Conservation (phyloP, 768 basidiomycete species). For the Pisolithus marmoratus region DNA sequence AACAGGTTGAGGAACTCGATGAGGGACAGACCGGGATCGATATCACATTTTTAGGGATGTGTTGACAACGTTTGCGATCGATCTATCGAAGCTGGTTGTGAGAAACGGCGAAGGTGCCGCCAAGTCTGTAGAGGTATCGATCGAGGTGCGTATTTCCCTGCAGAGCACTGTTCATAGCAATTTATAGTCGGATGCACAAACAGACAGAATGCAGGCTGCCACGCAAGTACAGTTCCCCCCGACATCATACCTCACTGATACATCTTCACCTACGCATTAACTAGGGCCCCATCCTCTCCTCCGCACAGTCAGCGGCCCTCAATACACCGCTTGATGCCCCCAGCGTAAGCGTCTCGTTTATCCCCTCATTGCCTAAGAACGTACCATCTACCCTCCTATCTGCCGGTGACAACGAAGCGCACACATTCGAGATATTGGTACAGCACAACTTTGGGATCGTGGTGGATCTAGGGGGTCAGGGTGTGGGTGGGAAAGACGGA, state of each 20-base stretch:
- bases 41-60: conserved; percentile 74
- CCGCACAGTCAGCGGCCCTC: conserved; percentile 74
- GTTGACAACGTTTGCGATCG: conserved; percentile 81
- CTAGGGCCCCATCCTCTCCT: conserved; percentile 96
- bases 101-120: conserved; percentile 97
- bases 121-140: conserved; percentile 91
- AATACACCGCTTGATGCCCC: conserved; percentile 59
- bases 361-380: conserved; percentile 49
- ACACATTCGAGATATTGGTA: conserved; percentile 78
- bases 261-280: conserved; percentile 32
- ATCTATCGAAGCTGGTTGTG: conserved; percentile 93
- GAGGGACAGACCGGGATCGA: conserved; percentile 53
- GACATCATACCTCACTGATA: background rate
- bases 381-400: conserved; percentile 44
- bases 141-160: conserved; percentile 54
- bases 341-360: conserved; percentile 81
- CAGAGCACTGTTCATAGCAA: background rate
- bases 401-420: conserved; percentile 75
- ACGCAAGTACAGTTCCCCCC: conserved; percentile 46
- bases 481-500: conserved; percentile 52
- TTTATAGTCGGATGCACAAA: background rate
- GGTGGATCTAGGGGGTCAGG: conserved; percentile 66
- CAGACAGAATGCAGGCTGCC: conserved; percentile 77
- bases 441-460: conserved; percentile 80
- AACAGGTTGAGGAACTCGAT: conserved; percentile 55